Evolutionary conservation across 495 filamentous ascomycete species (phyloP).

Genomic region (Hyaloscypha hepaticicola): DNA sequence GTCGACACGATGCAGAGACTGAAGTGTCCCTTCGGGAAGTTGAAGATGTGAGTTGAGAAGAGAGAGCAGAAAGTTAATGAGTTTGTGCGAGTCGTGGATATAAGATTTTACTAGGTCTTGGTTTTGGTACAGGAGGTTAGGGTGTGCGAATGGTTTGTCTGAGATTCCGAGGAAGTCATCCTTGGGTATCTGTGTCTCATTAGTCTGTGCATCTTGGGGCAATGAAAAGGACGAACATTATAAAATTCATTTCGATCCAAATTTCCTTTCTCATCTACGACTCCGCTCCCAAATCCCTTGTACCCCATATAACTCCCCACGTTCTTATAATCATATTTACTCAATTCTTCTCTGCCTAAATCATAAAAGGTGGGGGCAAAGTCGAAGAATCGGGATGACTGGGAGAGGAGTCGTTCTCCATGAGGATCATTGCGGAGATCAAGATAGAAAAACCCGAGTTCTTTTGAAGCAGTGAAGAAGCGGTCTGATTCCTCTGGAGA

Average conservation of each 20-base stretch:
- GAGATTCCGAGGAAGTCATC: constrained; percentile 52
- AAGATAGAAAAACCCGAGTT: constrained; percentile 65
- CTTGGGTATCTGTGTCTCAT: constrained; percentile 40
- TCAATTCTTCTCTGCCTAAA: constrained; percentile 52
- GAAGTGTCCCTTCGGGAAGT: constrained; percentile 48
- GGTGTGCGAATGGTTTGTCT: constrained; percentile 44
- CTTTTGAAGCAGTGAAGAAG: constrained; percentile 48
- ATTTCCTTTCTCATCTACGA: constrained; percentile 54
- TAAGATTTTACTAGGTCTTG: constrained; percentile 45
- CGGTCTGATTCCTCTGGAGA: constrained; percentile 43
- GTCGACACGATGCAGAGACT: constrained; percentile 49
- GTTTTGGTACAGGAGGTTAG: constrained; percentile 42
- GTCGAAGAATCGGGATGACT: constrained; percentile 47
- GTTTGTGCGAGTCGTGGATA: constrained; percentile 46
- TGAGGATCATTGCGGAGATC: constrained; percentile 45
- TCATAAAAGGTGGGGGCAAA: constrained; percentile 48
- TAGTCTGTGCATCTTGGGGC: background rate
- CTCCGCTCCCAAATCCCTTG: constrained; percentile 50
- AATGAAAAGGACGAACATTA: constrained; percentile 44
- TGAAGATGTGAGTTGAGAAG: constrained; percentile 51
- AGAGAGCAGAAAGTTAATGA: constrained; percentile 48
- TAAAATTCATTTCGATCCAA: constrained; percentile 62
- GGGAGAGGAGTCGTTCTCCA: constrained; percentile 42
- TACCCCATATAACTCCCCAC: constrained; percentile 50
- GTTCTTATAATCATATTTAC: constrained; percentile 48